Evolutionary conservation across 2,329 filamentous ascomycete genomes (phyloP).

Genomic region (Cryphonectria japonica): DNA sequence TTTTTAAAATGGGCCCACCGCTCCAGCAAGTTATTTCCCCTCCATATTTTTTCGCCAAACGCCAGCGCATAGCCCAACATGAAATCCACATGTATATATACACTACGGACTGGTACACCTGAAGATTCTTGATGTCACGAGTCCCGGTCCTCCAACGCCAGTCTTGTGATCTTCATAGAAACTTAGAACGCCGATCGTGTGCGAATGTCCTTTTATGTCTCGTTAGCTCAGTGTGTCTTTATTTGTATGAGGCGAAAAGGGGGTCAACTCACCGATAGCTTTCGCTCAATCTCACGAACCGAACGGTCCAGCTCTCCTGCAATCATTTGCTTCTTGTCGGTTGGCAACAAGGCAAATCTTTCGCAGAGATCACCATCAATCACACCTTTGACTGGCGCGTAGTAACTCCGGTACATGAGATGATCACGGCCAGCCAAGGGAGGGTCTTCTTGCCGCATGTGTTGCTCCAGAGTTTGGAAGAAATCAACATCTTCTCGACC

Average conservation of each 20-base stretch:
- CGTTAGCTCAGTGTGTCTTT: slow-evolving; percentile 29
- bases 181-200: slow-evolving; percentile 62
- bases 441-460: slow-evolving; percentile 83
- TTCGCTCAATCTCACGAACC: slow-evolving; percentile 91
- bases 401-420: slow-evolving; percentile 93
- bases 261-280: slow-evolving; percentile 68
- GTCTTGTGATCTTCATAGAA: background rate
- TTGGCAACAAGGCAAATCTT: slow-evolving; percentile 79
- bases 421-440: slow-evolving; percentile 92
- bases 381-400: slow-evolving; percentile 92
- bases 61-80: slow-evolving; percentile 22
- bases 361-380: slow-evolving; percentile 98
- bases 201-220: slow-evolving; percentile 53
- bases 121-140: slow-evolving; percentile 19
- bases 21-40: background rate
- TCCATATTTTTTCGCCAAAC: slow-evolving; percentile 12
- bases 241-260: slow-evolving; percentile 28
- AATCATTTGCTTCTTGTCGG: slow-evolving; percentile 94
- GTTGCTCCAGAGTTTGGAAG: slow-evolving; percentile 91
- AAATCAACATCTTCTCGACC: slow-evolving; percentile 95
- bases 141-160: slow-evolving; percentile 24
- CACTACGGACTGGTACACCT: slow-evolving; percentile 21
- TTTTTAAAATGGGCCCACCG: slow-evolving; percentile 3
- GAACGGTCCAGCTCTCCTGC: slow-evolving; percentile 90
- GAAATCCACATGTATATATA: slow-evolving; percentile 14